Evolutionary conservation across 768 basidiomycete species (phyloP).

Genomic region (Lactarius indigo): DNA sequence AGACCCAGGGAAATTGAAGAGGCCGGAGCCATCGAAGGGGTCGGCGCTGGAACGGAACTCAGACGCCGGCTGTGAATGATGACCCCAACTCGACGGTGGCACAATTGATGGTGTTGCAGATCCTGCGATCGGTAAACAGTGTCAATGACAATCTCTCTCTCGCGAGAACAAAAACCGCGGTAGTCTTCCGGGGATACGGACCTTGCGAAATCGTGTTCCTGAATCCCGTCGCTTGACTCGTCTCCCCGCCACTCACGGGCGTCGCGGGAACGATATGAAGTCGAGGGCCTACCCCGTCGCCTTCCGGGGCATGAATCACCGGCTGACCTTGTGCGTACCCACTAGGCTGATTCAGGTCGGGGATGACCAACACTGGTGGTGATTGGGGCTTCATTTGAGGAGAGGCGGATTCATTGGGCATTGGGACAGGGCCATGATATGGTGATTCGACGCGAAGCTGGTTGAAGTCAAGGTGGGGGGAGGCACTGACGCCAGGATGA

Average conservation of each 20-base stretch:
- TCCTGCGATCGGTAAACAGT: slow-evolving; percentile 20
- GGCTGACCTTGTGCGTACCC: slow-evolving; percentile 41
- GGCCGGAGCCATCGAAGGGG: slow-evolving; percentile 14
- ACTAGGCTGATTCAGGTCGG: slow-evolving; percentile 42
- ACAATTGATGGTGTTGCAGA: slow-evolving; percentile 25
- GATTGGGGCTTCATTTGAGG: slow-evolving; percentile 54
- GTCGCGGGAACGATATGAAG: slow-evolving; percentile 83
- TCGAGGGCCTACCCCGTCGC: slow-evolving; percentile 51
- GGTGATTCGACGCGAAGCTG: slow-evolving; percentile 64
- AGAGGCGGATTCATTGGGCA: slow-evolving; percentile 41
- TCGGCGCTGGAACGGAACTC: slow-evolving; percentile 20
- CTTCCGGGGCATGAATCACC: slow-evolving; percentile 61
- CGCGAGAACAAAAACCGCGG: slow-evolving; percentile 8
- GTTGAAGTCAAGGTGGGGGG: slow-evolving; percentile 56
- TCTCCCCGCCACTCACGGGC: slow-evolving; percentile 59
- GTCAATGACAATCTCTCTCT: slow-evolving; percentile 16
- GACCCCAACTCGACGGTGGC: slow-evolving; percentile 20
- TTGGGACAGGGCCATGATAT: slow-evolving; percentile 45
- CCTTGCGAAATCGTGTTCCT: slow-evolving; percentile 52
- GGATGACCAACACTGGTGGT: slow-evolving; percentile 57
- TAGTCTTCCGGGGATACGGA: slow-evolving; percentile 32
- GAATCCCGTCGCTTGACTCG: slow-evolving; percentile 48
- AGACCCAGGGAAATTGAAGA: slow-evolving; percentile 23
- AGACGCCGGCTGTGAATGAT: slow-evolving; percentile 21
- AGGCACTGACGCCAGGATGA: slow-evolving; percentile 41